These are phyloP conservation scores for Irpex rosettiformis DNA, from an alignment of 1,284 basidiomycete species.

Conservation along the genomic window DNA sequence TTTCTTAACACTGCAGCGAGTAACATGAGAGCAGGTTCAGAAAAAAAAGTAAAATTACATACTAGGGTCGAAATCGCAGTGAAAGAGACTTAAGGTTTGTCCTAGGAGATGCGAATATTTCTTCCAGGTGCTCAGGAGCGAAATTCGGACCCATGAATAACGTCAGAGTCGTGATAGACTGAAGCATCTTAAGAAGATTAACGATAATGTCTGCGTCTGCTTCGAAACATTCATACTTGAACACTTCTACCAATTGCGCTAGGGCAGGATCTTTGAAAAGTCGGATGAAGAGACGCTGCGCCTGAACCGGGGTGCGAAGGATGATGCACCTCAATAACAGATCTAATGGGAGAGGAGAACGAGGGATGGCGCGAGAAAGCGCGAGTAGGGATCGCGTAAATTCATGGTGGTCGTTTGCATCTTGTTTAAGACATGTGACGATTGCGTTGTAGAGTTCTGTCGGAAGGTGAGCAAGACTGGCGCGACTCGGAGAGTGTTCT, in stretches of 20 bases:
- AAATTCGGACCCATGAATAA: slow-evolving; percentile 63
- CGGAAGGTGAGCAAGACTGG: slow-evolving; percentile 39
- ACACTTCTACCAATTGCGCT: slow-evolving; percentile 38
- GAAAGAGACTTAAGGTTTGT: slow-evolving; percentile 40
- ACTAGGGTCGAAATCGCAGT: slow-evolving; percentile 70
- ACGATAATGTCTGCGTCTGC: slow-evolving; percentile 62
- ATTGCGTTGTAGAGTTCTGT: slow-evolving; percentile 57
- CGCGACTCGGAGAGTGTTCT: background rate
- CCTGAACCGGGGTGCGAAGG: slow-evolving; percentile 41
- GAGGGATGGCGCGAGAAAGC: slow-evolving; percentile 53
- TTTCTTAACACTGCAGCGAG: slow-evolving; percentile 47
- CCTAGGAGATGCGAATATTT: slow-evolving; percentile 45
- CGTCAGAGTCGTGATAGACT: slow-evolving; percentile 41
- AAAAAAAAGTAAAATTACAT: slow-evolving; percentile 24
- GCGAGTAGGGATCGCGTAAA: slow-evolving; percentile 44
- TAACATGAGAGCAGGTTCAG: background rate
- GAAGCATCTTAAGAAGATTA: slow-evolving; percentile 50
- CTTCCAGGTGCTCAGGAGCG: slow-evolving; percentile 62
- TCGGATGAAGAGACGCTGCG: slow-evolving; percentile 43
- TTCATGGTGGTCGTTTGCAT: slow-evolving; percentile 17
- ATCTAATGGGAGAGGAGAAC: slow-evolving; percentile 45
- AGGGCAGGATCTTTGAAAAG: slow-evolving; percentile 36
- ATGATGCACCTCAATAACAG: slow-evolving; percentile 49
- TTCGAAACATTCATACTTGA: slow-evolving; percentile 53
- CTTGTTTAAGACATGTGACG: slow-evolving; percentile 39